phyloP scores from a whole-genome alignment of 208 protist genomes.

The Borovskyia barvae region DNA sequence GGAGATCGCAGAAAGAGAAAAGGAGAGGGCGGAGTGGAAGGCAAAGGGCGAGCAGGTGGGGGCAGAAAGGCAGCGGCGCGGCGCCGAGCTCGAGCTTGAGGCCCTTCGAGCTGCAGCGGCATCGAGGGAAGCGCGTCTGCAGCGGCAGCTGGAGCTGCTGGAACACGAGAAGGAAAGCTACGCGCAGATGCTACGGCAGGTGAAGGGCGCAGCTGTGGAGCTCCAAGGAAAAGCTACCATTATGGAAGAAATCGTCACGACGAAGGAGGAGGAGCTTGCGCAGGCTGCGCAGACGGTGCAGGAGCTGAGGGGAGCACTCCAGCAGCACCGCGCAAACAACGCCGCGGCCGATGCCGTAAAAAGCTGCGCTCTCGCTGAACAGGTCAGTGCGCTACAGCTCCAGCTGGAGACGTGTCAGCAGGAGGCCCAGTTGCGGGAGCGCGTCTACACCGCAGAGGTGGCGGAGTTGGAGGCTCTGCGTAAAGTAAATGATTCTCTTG shows the following conservation, averaged over 20 bases:
- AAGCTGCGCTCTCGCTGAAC: constrained; percentile 3
- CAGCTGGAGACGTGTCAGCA: constrained; percentile 15
- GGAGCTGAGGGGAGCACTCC: constrained; percentile 5
- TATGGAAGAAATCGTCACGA: constrained; percentile 5
- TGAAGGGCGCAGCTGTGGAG: constrained; percentile 7
- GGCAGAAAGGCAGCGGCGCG: constrained; percentile 5
- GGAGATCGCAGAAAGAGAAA: constrained; percentile 19
- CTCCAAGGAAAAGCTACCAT: constrained; percentile 6
- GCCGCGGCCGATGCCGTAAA: constrained; percentile 8
- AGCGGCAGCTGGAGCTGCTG: constrained; percentile 8
- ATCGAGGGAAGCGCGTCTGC: constrained; percentile 9
- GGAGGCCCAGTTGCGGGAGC: constrained; percentile 12
- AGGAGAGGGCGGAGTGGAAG: constrained; percentile 24
- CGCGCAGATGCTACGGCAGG: constrained; percentile 2
- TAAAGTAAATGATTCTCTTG: constrained; percentile 61
- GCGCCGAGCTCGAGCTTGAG: constrained; percentile 17
- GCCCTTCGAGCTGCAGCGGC: not conserved
- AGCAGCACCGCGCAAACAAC: constrained; percentile 8
- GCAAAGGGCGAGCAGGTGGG: constrained; percentile 24
- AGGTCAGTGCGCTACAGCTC: constrained; percentile 17
- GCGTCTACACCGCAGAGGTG: constrained; percentile 27
- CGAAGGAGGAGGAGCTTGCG: constrained; percentile 9
- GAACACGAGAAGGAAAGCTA: constrained; percentile 6
- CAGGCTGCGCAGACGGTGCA: not conserved
- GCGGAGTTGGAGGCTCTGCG: constrained; percentile 59